Evolutionary conservation across 306 rosid genomes (phyloP), one percentile per base, ranked within the genome.

Genomic region (Hylodesmum podocarpum): DNA sequence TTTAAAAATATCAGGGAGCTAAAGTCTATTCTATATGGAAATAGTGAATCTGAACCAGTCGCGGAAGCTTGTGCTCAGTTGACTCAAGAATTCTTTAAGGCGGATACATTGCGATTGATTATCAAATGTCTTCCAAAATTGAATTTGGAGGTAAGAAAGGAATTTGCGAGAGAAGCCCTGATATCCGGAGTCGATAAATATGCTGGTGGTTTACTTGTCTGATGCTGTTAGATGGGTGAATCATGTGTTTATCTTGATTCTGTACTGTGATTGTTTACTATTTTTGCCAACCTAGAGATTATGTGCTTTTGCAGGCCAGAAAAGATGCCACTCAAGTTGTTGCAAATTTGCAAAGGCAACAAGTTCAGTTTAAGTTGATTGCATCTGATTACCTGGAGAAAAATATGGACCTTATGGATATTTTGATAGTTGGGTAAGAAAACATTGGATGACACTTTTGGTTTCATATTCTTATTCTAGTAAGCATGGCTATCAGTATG

Each of bases 251-350:
- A 64, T 84, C 37, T 39, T 73, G 51, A 69, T 43, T 29, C 34
- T 53, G 65, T 54, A 69, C 37, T 67, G 54, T 12, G 40, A 44
- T 63, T 46, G 40, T 74, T 64, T 63, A 24, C 27, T 63, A 13
- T 65, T 80, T 86, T 80, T 86, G 36, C 61, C 43, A 70, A 69
- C 54, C 31, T 54, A 84, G 58, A 75, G 25, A 44, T 34, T 53
- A 4, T 78, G 69, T 34, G 44, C 58, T 79, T 79, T 53, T 80
- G 79, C 89, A 95, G 98, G 89, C 96, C 62, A 87, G 99, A 54
- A 95, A 95, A 77, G 99, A 95, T 79, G 99, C 97, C 59, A 95
- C 97, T 53, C 99, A 95, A 87, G 90, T 95, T 74, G 97, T 95
- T 84, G 99, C 99, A 55, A 95, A 95, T 87, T 88, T 95, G 66